These are phyloP conservation scores for Psilocybe mexicana DNA, from an alignment of 1,284 basidiomycete species.

Conservation along the genomic window DNA sequence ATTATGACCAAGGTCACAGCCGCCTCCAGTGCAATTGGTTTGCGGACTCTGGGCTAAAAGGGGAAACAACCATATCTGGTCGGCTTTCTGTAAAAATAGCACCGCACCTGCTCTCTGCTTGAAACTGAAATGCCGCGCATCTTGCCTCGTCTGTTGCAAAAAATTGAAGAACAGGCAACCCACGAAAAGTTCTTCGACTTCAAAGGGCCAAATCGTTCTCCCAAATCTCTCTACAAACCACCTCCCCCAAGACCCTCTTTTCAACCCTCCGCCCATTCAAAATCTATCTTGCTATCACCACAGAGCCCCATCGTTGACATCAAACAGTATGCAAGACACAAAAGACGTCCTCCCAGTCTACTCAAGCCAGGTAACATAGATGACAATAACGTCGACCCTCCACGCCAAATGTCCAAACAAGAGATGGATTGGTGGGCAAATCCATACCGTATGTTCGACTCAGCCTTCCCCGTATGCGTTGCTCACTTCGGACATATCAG, in stretches of 20 bases:
- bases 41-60: background rate
- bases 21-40: too few relatives aligned
- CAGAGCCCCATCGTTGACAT: constrained; percentile 54
- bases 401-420: constrained; percentile 57
- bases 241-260: constrained; percentile 44
- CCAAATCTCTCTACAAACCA: constrained; percentile 37
- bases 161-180: constrained; percentile 34
- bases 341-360: constrained; percentile 52
- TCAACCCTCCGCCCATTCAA: constrained; percentile 39
- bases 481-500: constrained; percentile 36
- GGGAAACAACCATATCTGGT: constrained; percentile 10
- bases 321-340: constrained; percentile 51
- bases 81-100: background rate
- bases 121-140: constrained; percentile 59
- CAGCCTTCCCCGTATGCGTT: background rate
- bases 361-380: constrained; percentile 29
- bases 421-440: constrained; percentile 70
- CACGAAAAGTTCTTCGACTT: constrained; percentile 20
- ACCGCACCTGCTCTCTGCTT: background rate
- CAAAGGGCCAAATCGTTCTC: constrained; percentile 15
- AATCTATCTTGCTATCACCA: constrained; percentile 55
- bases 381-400: constrained; percentile 32
- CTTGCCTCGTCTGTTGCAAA: constrained; percentile 53
- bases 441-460: constrained; percentile 62
- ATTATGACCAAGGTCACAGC: background rate